Conservation (phyloP, 441 rosid species). For the Jatropha podagrica region DNA sequence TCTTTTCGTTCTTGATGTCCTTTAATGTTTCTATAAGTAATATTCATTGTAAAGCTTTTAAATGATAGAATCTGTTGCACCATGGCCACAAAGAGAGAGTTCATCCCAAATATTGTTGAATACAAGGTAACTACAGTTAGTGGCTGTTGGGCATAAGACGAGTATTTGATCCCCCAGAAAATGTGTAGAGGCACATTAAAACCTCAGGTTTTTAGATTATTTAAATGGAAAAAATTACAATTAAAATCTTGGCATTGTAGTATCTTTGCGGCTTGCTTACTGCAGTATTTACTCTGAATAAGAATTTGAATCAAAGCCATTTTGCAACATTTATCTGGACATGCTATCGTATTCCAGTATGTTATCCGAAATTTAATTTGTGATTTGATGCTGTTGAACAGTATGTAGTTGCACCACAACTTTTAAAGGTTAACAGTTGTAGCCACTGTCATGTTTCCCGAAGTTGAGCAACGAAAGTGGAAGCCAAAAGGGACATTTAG, state of each 20-base stretch:
- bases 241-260: background rate
- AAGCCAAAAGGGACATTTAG: background rate
- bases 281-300: background rate
- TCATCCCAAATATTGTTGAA: no score
- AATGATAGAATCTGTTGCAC: no score
- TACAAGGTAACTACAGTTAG: no score
- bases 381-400: conserved; percentile 6
- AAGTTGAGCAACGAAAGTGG: background rate
- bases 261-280: background rate
- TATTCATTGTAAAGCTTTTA: no score
- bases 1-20: no score
- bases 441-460: background rate
- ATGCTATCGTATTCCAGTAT: background rate
- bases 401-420: background rate
- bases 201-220: no score
- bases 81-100: no score
- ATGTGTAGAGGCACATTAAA: no score
- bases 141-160: no score
- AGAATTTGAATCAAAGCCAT: background rate
- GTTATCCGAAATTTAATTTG: background rate
- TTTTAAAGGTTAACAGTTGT: background rate
- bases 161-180: no score
- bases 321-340: background rate
- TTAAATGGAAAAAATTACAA: background rate
- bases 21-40: no score